phyloP scores from a whole-genome alignment of 2,329 filamentous ascomycete species.

The Colletotrichum neosansevieriae region DNA sequence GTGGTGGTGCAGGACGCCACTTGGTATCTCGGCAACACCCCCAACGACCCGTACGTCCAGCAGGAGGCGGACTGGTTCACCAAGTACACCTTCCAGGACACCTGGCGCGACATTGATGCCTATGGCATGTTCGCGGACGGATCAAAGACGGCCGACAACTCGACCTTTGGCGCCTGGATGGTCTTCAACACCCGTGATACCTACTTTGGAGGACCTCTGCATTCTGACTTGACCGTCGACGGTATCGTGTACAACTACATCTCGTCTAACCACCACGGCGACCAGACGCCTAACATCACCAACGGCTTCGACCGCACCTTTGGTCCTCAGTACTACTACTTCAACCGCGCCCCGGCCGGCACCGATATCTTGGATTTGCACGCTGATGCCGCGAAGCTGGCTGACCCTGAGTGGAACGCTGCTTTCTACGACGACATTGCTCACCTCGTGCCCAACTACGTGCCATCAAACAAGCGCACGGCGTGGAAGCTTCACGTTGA shows the following conservation, averaged over 20 bases:
- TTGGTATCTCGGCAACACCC: conserved; percentile 67
- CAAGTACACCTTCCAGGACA: conserved; percentile 70
- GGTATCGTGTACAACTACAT: conserved; percentile 73
- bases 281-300: conserved; percentile 70
- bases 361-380: conserved; percentile 61
- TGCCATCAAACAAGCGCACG: conserved; percentile 63
- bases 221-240: conserved; percentile 70
- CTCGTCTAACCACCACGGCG: conserved; percentile 70
- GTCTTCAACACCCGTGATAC: conserved; percentile 72
- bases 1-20: conserved; percentile 70
- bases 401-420: conserved; percentile 65
- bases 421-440: conserved; percentile 75
- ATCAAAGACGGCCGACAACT: conserved; percentile 57
- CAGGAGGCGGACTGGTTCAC: conserved; percentile 70
- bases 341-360: conserved; percentile 65
- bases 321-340: conserved; percentile 70
- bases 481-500: conserved; percentile 62
- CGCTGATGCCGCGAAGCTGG: conserved; percentile 65
- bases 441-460: conserved; percentile 68
- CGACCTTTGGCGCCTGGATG: conserved; percentile 68
- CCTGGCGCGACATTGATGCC: conserved; percentile 66
- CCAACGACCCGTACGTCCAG: conserved; percentile 64
- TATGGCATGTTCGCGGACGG: conserved; percentile 59
- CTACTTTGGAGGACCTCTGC: conserved; percentile 68
- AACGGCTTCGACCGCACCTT: conserved; percentile 72